A percentile compares a stretch with the other conserved stretches of the same genome.
phyloP scores from a whole-genome alignment of 192 early-diverging fungal genomes.

The Radiomyces spectabilis region DNA sequence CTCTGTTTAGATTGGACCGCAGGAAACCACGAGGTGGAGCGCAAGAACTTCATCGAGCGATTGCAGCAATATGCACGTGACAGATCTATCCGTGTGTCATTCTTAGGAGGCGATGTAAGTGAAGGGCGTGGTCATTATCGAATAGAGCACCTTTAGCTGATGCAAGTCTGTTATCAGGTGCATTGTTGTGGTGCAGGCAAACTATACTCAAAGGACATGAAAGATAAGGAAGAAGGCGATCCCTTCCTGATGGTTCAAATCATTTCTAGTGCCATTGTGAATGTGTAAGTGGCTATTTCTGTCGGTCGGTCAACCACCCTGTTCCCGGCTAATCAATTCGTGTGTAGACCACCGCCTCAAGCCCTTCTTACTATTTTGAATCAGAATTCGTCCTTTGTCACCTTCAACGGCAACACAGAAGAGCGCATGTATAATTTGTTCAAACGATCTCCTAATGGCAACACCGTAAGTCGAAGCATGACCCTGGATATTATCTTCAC shows the following conservation, averaged over 20 bases:
- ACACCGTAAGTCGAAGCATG: conserved; percentile 10
- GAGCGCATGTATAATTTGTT: conserved; percentile 74
- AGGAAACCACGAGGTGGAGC: conserved; percentile 60
- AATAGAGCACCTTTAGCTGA: too few relatives aligned
- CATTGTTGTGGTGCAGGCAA: conserved; percentile 60
- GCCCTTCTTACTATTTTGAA: conserved; percentile 63
- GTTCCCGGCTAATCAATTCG: too few relatives aligned
- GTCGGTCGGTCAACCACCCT: background rate
- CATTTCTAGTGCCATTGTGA: conserved; percentile 75
- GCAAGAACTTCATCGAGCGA: conserved; percentile 51
- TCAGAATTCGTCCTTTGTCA: conserved; percentile 43
- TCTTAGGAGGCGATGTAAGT: conserved; percentile 78
- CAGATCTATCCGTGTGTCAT: conserved; percentile 61
- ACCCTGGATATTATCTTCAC: background rate
- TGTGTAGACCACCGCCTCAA: conserved; percentile 60
- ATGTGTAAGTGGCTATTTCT: conserved; percentile 32
- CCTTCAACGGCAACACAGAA: conserved; percentile 50
- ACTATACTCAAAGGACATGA: conserved; percentile 45
- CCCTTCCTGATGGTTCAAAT: conserved; percentile 73
- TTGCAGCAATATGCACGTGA: conserved; percentile 59
- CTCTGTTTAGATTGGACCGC: conserved; percentile 46
- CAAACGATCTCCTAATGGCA: conserved; percentile 59
- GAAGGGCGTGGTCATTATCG: conserved; percentile 11
- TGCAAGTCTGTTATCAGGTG: too few relatives aligned
- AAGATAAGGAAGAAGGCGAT: conserved; percentile 50